Evolutionary conservation across 495 filamentous ascomycete species (phyloP).

Genomic region (Cercophora samala): DNA sequence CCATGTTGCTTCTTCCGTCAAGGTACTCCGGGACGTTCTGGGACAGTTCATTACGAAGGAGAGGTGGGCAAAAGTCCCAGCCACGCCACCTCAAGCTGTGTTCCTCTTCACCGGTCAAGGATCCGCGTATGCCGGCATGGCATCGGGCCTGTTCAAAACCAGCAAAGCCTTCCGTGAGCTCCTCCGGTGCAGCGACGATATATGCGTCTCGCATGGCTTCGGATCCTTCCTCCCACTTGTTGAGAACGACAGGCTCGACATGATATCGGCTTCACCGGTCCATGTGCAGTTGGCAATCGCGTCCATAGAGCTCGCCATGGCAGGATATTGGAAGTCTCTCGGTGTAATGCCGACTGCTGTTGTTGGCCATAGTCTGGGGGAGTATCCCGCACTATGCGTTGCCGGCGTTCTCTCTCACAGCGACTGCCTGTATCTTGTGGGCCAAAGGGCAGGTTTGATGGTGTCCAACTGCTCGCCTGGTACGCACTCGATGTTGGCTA

Average conservation of each 20-base stretch:
- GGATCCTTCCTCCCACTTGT: slow-evolving; percentile 59
- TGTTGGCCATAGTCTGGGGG: slow-evolving; percentile 78
- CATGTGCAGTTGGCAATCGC: slow-evolving; percentile 70
- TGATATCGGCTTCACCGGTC: slow-evolving; percentile 60
- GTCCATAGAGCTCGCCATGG: slow-evolving; percentile 79
- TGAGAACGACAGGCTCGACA: slow-evolving; percentile 53
- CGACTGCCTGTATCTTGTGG: slow-evolving; percentile 75
- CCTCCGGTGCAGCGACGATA: slow-evolving; percentile 62
- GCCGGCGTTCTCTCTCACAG: slow-evolving; percentile 70
- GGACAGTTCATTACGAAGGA: not conserved
- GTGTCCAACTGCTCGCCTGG: slow-evolving; percentile 62
- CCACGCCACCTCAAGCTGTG: slow-evolving; percentile 42
- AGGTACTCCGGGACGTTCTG: slow-evolving; percentile 1
- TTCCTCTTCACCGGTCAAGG: slow-evolving; percentile 70
- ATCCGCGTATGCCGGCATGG: slow-evolving; percentile 60
- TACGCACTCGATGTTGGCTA: slow-evolving; percentile 65
- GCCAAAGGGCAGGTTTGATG: slow-evolving; percentile 67
- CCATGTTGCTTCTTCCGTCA: slow-evolving; percentile 21
- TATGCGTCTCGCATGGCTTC: slow-evolving; percentile 61
- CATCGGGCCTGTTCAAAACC: slow-evolving; percentile 59
- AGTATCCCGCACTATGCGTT: slow-evolving; percentile 78
- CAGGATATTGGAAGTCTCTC: slow-evolving; percentile 69
- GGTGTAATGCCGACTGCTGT: slow-evolving; percentile 72
- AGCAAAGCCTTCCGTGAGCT: slow-evolving; percentile 55
- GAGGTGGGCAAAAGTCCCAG: slow-evolving; percentile 47